A percentile compares a stretch with the other conserved stretches of the same genome.
phyloP scores from a whole-genome alignment of 441 rosid genomes.

The Gossypium trilobum region DNA sequence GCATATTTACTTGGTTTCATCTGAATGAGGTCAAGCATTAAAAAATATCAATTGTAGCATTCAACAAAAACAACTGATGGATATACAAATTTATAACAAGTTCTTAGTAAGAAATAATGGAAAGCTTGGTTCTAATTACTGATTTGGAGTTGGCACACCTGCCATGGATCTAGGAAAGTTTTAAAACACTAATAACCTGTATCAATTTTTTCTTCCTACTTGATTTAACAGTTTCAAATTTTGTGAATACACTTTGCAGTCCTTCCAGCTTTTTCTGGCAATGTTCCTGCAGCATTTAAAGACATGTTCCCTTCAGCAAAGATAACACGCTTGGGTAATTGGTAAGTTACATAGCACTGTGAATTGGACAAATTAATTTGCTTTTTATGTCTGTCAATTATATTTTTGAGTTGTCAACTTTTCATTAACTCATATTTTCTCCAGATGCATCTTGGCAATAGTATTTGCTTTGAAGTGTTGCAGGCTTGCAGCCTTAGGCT shows the following conservation, averaged over 20 bases:
- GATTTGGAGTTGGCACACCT: background rate
- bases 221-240: background rate
- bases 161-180: background rate
- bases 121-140: background rate
- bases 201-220: background rate
- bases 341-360: conserved; percentile 31
- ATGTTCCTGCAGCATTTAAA: conserved; percentile 50
- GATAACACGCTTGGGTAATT: conserved; percentile 59
- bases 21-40: background rate
- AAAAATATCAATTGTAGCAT: background rate
- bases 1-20: background rate
- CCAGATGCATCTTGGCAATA: background rate
- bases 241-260: conserved; percentile 34
- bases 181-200: background rate
- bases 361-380: background rate
- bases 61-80: background rate
- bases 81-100: background rate
- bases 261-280: conserved; percentile 72
- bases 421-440: conserved; percentile 10
- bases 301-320: conserved; percentile 53
- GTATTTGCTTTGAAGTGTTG: background rate
- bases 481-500: background rate
- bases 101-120: conserved; percentile 4
- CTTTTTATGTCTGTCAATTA: conserved; percentile 10
- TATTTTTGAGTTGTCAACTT: background rate